phyloP scores from a whole-genome alignment of 1,284 basidiomycete species.

The Schizopora paradoxa region DNA sequence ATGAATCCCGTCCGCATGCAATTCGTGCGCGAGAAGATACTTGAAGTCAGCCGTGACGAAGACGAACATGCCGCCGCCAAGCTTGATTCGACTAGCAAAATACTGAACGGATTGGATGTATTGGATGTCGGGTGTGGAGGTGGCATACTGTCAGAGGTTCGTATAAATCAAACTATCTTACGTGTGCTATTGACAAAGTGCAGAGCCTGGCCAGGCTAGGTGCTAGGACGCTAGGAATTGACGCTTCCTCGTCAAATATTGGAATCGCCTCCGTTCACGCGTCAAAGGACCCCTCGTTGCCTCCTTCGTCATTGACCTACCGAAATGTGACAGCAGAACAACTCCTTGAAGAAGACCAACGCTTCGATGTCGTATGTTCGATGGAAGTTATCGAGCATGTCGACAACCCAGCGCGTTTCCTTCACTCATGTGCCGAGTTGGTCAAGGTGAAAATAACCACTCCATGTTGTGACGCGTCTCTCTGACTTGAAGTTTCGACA shows the following conservation, averaged over 20 bases:
- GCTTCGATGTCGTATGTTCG: conserved; percentile 90
- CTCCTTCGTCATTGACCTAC: conserved; percentile 46
- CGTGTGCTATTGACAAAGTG: not conserved
- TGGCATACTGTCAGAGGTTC: conserved; percentile 87
- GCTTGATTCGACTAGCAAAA: conserved; percentile 25
- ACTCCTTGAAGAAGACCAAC: conserved; percentile 52
- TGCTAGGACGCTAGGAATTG: conserved; percentile 82
- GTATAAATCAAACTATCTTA: conserved; percentile 20
- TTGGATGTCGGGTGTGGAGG: conserved; percentile 94
- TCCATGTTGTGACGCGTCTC: not conserved
- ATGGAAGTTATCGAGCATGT: conserved; percentile 99
- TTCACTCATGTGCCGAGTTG: conserved; percentile 74
- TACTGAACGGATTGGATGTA: conserved; percentile 61
- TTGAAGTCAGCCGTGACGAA: conserved; percentile 54
- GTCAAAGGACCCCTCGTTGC: conserved; percentile 62
- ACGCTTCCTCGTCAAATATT: conserved; percentile 87
- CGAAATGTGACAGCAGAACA: conserved; percentile 78
- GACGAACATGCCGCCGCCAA: conserved; percentile 31
- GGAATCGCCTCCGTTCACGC: conserved; percentile 84
- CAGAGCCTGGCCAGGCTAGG: conserved; percentile 87
- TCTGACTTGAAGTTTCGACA: conserved; percentile 27
- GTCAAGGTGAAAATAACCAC: conserved; percentile 60
- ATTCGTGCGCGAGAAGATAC: conserved; percentile 80
- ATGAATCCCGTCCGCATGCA: conserved; percentile 93
- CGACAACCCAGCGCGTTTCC: conserved; percentile 83